Conservation (phyloP, 257 asterid species). For the Nicotiana obtusifolia region DNA sequence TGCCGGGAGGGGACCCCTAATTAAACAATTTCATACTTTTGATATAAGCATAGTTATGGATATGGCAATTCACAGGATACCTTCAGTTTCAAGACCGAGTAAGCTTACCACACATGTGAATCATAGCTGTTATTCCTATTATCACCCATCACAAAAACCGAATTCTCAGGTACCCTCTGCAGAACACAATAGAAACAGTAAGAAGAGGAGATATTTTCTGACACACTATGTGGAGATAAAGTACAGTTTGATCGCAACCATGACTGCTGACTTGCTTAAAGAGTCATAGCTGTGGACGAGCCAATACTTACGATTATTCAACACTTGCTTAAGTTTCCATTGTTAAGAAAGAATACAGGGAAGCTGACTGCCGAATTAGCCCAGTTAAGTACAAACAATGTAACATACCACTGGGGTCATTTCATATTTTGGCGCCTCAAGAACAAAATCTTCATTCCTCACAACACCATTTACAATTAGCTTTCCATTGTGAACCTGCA, state of each 20-base stretch:
- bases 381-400: not conserved
- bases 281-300: not conserved
- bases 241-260: not conserved
- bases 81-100: slow-evolving; percentile 15
- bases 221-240: not conserved
- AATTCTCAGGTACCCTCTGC: slow-evolving; percentile 85
- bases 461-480: slow-evolving; percentile 79
- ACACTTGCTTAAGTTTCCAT: not conserved
- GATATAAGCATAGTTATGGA: not conserved
- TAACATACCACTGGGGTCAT: slow-evolving; percentile 68
- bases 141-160: slow-evolving; percentile 90
- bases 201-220: not conserved
- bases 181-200: slow-evolving; percentile 9
- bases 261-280: too few relatives aligned
- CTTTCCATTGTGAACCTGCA: slow-evolving; percentile 90
- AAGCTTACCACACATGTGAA: slow-evolving; percentile 81
- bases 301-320: not conserved
- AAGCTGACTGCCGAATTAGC: not conserved
- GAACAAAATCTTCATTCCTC: slow-evolving; percentile 63
- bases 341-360: too few relatives aligned
- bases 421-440: slow-evolving; percentile 79
- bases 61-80: not conserved
- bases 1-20: slow-evolving; percentile 87
- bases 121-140: slow-evolving; percentile 93
- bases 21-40: not conserved